Evolutionary conservation across 306 rosid species (phyloP), one percentile per base, ranked within the genome.

Genomic region (Neltuma alba): DNA sequence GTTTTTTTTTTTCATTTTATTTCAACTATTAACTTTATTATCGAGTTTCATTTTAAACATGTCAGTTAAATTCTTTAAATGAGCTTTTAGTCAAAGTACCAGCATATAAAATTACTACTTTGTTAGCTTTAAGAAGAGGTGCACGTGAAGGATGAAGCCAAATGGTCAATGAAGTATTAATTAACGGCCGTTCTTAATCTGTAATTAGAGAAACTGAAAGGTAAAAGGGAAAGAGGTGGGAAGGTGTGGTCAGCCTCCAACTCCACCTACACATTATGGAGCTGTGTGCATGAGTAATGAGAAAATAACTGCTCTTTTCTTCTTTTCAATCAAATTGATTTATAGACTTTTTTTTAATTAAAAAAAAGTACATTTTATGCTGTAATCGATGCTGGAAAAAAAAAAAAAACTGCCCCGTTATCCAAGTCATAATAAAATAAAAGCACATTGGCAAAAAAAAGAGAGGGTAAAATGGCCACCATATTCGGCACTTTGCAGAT

Each of bases 81-180:
- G 2, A 55, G 30, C 27, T 23, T 25, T 3, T 12, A 57, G 34
- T 25, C 16, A 23, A 54, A 21, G 30, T 23, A 27, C 9, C 34
- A 12, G 16, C 1, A 15, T 28, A 61, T 28, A 12, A 7, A 60
- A 47, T 16, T 16, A 47, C 9, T 47, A 47, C 54, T 61, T 61
- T 14, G 14, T 16, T 1, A 44, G 44, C 82, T 76, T 82, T 11
- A 61, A 60, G 34, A 18, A 2, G 33, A n/a, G 61, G 23, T 78
- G 80, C 87, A 85, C 80, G 78, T 83, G 83, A 80, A 66, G 25
- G 61, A 42, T 14, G 45, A 70, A 78, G 76, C 18, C 44, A 64
- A 34, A 34, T 18, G 80, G 79, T 60, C 61, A 76, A 42, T 70
- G 71, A 44, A 50, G 44, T 23, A 57, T 67, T 38, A 78, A 74